These are phyloP conservation scores for Xylariaceae sp. DNA, from an alignment of 2,329 filamentous ascomycete species.

Conservation along the genomic window DNA sequence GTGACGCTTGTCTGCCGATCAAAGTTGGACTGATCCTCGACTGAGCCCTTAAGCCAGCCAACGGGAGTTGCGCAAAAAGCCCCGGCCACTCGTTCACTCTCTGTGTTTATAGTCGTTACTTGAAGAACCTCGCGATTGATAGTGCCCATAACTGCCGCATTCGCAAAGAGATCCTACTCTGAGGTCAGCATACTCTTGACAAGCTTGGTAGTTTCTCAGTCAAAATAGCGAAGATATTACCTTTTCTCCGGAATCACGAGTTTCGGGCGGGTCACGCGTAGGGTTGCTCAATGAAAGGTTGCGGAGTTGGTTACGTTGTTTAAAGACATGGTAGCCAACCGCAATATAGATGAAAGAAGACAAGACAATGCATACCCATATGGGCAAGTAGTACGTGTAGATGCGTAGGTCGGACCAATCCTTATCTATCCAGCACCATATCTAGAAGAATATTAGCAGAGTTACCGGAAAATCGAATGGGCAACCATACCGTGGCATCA, in stretches of 20 bases:
- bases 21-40: conserved; percentile 24
- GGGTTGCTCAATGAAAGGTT: conserved; percentile 59
- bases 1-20: conserved; percentile 13
- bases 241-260: conserved; percentile 44
- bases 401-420: conserved; percentile 64
- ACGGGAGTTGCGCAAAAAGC: conserved; percentile 24
- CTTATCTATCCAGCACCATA: conserved; percentile 68
- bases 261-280: conserved; percentile 29
- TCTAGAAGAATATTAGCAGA: conserved; percentile 45
- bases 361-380: conserved; percentile 65
- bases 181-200: neutral
- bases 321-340: conserved; percentile 67
- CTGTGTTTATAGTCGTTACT: conserved; percentile 41
- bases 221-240: conserved; percentile 18
- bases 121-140: conserved; percentile 42
- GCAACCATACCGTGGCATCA: conserved; percentile 58
- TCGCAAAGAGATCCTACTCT: conserved; percentile 38
- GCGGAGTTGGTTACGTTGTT: conserved; percentile 56
- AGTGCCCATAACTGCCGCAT: conserved; percentile 44
- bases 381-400: conserved; percentile 66
- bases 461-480: neutral
- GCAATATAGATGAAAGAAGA: conserved; percentile 62
- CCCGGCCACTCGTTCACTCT: conserved; percentile 28
- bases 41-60: conserved; percentile 42
- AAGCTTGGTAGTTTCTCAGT: neutral